Percentiles rank a stretch among this genome's conserved stretches.
Evolutionary conservation across 2,329 filamentous ascomycete species (phyloP).

Genomic region (Diplodia mutila): DNA sequence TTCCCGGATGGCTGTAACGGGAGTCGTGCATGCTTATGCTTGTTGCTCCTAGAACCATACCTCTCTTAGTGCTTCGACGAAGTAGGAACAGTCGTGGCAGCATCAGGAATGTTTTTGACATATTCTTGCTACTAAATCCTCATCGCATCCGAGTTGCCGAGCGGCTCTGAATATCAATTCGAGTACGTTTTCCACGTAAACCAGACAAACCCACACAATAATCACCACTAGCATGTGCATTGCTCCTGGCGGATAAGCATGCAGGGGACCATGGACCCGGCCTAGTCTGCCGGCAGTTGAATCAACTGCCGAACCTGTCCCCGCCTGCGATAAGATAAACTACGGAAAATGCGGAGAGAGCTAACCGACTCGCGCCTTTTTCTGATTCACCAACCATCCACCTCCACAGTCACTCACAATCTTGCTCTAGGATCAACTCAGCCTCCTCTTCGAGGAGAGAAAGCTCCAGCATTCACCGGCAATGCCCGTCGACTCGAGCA

Average conservation of each 20-base stretch:
- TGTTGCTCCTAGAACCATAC: too few relatives aligned
- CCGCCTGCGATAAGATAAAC: slow-evolving; percentile 14
- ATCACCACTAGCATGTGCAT: not conserved
- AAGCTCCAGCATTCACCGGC: not conserved
- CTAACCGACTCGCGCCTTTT: not conserved
- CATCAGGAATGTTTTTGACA: not conserved
- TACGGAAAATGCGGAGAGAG: not conserved
- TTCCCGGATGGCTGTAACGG: not conserved
- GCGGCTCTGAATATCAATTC: not conserved
- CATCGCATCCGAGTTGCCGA: not conserved
- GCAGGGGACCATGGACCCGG: not conserved
- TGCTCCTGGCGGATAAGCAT: not conserved
- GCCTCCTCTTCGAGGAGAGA: too few relatives aligned
- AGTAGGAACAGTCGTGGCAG: not conserved
- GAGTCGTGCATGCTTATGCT: too few relatives aligned
- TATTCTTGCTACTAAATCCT: not conserved
- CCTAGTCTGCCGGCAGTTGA: slow-evolving; percentile 6
- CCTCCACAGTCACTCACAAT: not conserved
- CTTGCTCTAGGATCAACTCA: too few relatives aligned
- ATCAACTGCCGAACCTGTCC: slow-evolving; percentile 19
- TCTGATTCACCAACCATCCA: not conserved
- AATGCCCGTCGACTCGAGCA: slow-evolving; percentile 15
- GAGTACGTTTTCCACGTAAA: not conserved
- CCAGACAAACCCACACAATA: not conserved
- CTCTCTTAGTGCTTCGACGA: not conserved